Percentiles rank a stretch among this genome's conserved stretches.
Conservation (phyloP, 768 basidiomycete species). For the Punctularia strigosozonata region DNA sequence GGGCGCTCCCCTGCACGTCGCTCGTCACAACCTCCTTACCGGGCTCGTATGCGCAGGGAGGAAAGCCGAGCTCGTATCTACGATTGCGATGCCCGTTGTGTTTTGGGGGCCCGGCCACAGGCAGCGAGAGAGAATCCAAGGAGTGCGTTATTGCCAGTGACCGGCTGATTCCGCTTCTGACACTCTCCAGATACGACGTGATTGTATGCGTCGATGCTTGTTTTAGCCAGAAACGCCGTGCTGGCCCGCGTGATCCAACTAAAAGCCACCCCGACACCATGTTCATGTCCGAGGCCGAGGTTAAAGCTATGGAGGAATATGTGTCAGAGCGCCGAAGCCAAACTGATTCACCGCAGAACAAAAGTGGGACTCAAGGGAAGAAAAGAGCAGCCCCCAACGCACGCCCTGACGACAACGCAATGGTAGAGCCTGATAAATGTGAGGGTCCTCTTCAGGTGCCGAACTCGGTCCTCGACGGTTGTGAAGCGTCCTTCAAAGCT, state of each 20-base stretch:
- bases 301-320: conserved; percentile 10
- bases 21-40: too few species aligned
- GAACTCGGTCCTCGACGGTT: conserved; percentile 19
- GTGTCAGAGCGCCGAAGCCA: conserved; percentile 6
- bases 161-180: not conserved
- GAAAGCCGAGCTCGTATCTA: not conserved
- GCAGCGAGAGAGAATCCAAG: not conserved
- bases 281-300: conserved; percentile 12
- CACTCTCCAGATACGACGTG: not conserved
- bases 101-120: not conserved
- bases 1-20: too few species aligned
- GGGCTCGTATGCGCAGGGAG: too few species aligned
- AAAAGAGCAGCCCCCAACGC: not conserved
- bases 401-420: not conserved
- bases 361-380: too few species aligned
- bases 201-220: not conserved
- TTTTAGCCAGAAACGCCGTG: conserved; percentile 15
- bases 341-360: too few species aligned
- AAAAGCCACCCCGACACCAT: conserved; percentile 10
- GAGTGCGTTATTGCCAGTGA: not conserved
- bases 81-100: not conserved
- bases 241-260: conserved; percentile 9
- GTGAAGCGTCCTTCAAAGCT: conserved; percentile 17
- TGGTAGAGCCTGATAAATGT: conserved; percentile 2
- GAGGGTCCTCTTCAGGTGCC: conserved; percentile 17